These are phyloP conservation scores for Chenopodium formosanum DNA, from an alignment of 148 eudicot species.

Conservation along the genomic window DNA sequence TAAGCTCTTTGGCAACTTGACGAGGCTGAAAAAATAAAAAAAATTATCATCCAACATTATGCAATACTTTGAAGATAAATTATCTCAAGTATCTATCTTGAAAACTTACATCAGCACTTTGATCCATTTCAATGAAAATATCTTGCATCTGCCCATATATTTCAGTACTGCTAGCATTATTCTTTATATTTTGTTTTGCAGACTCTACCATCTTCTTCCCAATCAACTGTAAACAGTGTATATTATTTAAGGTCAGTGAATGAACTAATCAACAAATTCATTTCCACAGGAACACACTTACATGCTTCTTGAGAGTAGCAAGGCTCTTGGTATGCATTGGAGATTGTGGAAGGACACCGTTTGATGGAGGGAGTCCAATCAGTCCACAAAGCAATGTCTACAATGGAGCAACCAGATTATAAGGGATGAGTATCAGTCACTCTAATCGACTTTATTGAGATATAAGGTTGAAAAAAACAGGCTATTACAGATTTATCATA, in stretches of 20 bases:
- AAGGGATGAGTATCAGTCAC: background rate
- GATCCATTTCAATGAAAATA: constrained; percentile 55
- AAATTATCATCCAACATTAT: background rate
- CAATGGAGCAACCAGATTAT: background rate
- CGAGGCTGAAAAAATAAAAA: constrained; percentile 21
- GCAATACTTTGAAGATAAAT: background rate
- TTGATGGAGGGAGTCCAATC: constrained; percentile 90
- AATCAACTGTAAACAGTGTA: constrained; percentile 28
- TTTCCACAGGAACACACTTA: constrained; percentile 19
- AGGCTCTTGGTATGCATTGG: constrained; percentile 95
- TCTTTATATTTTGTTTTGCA: constrained; percentile 45
- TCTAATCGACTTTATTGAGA: background rate
- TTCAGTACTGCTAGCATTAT: constrained; percentile 45
- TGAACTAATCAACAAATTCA: background rate
- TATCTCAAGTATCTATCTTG: background rate
- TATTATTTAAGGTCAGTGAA: constrained; percentile 1
- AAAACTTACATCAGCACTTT: constrained; percentile 42
- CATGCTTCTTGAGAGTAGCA: constrained; percentile 82
- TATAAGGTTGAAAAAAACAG: background rate
- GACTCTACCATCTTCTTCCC: constrained; percentile 48
- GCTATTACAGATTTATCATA: constrained; percentile 20
- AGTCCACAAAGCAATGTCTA: constrained; percentile 85
- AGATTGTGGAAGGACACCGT: constrained; percentile 93
- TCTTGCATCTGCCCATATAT: constrained; percentile 55
- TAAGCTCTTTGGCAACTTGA: constrained; percentile 40